phyloP scores from a whole-genome alignment of 345 rosid genomes.

The Rubroshorea leprosula region DNA sequence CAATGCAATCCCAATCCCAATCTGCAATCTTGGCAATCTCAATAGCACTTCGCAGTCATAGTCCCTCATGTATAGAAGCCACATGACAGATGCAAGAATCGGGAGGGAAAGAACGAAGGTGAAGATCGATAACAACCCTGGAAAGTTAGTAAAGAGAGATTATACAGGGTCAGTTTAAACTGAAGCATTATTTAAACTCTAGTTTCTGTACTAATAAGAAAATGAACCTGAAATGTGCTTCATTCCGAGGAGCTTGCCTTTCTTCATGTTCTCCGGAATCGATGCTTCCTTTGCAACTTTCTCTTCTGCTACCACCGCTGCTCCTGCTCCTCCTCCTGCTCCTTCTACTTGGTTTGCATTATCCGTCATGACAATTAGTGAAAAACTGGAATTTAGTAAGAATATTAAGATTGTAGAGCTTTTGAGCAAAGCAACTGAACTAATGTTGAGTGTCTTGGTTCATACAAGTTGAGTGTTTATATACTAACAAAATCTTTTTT shows the following conservation, averaged over 20 bases:
- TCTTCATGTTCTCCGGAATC: not conserved
- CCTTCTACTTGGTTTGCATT: conserved; percentile 21
- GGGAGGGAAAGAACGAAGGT: conserved; percentile 58
- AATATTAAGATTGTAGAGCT: not conserved
- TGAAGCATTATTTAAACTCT: too few relatives aligned
- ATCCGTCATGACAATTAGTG: conserved; percentile 23
- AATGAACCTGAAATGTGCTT: conserved; percentile 19
- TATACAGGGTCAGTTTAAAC: too few relatives aligned
- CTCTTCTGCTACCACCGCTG: conserved; percentile 7
- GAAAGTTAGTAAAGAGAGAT: not conserved
- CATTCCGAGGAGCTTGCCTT: not conserved
- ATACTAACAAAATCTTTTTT: not conserved
- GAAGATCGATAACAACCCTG: conserved; percentile 33
- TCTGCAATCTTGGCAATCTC: conserved; percentile 50
- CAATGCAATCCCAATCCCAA: conserved; percentile 36
- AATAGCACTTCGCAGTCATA: conserved; percentile 65
- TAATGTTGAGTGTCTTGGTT: not conserved
- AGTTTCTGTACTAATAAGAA: too few relatives aligned
- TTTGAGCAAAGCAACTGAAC: not conserved
- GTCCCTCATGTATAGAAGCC: conserved; percentile 66
- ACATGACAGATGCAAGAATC: conserved; percentile 47
- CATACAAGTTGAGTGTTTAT: not conserved
- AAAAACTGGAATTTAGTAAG: not conserved
- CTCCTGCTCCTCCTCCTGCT: too few relatives aligned
- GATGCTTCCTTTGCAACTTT: not conserved